Percentiles rank a stretch among this genome's conserved stretches.
These are phyloP conservation scores for Calonectria montana DNA, from an alignment of 2,329 filamentous ascomycete genomes.

Conservation along the genomic window DNA sequence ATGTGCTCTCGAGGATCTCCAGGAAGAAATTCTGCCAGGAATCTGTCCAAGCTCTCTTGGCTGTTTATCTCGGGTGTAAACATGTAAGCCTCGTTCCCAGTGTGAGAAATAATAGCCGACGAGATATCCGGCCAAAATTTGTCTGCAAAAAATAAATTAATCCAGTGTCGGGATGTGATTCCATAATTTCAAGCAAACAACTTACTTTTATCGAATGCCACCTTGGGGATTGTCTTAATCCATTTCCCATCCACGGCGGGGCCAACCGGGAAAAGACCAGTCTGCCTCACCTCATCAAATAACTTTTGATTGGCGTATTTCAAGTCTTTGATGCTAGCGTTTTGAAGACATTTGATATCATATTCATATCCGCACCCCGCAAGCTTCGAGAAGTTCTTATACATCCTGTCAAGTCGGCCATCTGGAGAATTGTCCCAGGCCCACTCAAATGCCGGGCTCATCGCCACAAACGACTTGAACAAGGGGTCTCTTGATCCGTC, in stretches of 20 bases:
- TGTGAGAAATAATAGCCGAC: conserved; percentile 16
- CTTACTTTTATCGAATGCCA: conserved; percentile 19
- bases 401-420: conserved; percentile 23
- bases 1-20: neutral
- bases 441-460: conserved; percentile 29
- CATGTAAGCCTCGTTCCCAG: neutral
- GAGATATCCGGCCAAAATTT: neutral
- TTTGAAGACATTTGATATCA: conserved; percentile 23
- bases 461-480: conserved; percentile 43
- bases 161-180: neutral
- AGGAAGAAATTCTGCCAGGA: conserved; percentile 5
- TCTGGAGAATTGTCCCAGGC: conserved; percentile 25
- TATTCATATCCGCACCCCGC: conserved; percentile 6
- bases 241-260: conserved; percentile 26
- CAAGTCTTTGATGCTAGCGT: neutral
- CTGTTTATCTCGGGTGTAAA: neutral
- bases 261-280: conserved; percentile 29
- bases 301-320: conserved; percentile 18
- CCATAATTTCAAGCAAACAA: neutral
- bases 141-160: neutral
- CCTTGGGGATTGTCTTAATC: conserved; percentile 19
- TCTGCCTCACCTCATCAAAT: conserved; percentile 15
- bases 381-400: conserved; percentile 13
- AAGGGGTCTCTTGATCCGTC: conserved; percentile 56
- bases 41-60: neutral